phyloP scores from a whole-genome alignment of 2,329 filamentous ascomycete genomes.

The Dothiorella sarmentorum region DNA sequence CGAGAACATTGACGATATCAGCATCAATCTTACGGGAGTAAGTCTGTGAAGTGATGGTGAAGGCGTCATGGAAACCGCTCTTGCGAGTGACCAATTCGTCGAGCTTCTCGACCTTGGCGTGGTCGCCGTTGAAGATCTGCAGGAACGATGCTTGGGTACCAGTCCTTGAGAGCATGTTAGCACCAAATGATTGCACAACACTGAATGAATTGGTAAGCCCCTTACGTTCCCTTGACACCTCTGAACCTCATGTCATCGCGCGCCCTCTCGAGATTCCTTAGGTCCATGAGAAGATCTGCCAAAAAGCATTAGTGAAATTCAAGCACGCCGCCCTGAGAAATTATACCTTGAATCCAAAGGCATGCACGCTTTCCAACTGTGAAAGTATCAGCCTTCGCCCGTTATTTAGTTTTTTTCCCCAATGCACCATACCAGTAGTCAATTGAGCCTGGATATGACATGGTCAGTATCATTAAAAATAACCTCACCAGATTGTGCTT shows the following conservation, averaged over 20 bases:
- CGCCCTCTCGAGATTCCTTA: constrained; percentile 68
- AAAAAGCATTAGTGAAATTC: background rate
- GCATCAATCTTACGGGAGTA: constrained; percentile 81
- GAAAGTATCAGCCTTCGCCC: background rate
- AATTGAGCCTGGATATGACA: constrained; percentile 43
- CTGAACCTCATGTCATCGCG: constrained; percentile 70
- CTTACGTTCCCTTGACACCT: constrained; percentile 50
- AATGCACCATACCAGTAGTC: constrained; percentile 43
- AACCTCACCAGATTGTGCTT: background rate
- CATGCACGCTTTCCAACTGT: constrained; percentile 63
- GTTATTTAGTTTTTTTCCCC: no score
- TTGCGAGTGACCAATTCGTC: constrained; percentile 63
- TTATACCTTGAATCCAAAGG: constrained; percentile 64
- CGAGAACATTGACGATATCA: constrained; percentile 74
- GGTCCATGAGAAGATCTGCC: constrained; percentile 64
- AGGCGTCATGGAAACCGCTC: constrained; percentile 60
- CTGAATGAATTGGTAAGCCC: background rate
- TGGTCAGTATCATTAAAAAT: constrained; percentile 32
- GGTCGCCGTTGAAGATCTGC: constrained; percentile 62
- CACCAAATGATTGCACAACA: background rate
- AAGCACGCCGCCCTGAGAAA: background rate
- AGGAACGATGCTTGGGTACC: constrained; percentile 67
- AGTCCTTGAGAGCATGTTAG: background rate
- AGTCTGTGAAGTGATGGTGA: constrained; percentile 67
- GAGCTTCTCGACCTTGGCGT: constrained; percentile 58